Percentiles rank a stretch among this genome's conserved stretches.
Evolutionary conservation across 208 protist species (phyloP).

Genomic region (Trypanosoma grayi): DNA sequence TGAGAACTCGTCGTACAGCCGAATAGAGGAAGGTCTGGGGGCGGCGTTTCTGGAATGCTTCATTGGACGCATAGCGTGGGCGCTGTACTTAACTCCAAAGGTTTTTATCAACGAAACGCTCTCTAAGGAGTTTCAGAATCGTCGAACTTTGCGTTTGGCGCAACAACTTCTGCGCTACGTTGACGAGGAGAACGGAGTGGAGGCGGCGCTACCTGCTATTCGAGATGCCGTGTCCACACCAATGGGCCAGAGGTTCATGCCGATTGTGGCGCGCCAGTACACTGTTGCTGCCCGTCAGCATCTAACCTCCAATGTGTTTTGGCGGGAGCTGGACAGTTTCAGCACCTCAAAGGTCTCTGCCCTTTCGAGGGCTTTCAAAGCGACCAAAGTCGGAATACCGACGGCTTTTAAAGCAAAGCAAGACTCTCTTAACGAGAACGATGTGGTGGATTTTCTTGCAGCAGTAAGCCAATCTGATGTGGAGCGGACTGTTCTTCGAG

Average conservation of each 20-base stretch:
- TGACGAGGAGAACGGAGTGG: constrained; percentile 24
- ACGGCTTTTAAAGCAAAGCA: constrained; percentile 6
- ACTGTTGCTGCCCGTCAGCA: constrained; percentile 38
- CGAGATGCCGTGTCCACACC: constrained; percentile 50
- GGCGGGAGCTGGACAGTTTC: constrained; percentile 51
- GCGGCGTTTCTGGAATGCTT: constrained; percentile 42
- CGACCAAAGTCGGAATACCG: background rate
- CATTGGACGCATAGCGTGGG: constrained; percentile 29
- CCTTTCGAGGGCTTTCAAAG: constrained; percentile 7
- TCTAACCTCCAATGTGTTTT: constrained; percentile 24
- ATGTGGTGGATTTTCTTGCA: constrained; percentile 32
- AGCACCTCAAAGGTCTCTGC: constrained; percentile 28
- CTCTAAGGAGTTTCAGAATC: constrained; percentile 28
- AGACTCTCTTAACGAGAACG: constrained; percentile 34
- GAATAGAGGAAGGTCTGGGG: constrained; percentile 43
- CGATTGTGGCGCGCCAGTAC: constrained; percentile 55
- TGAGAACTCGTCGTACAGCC: background rate
- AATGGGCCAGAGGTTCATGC: constrained; percentile 37
- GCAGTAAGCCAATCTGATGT: constrained; percentile 40
- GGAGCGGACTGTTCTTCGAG: constrained; percentile 34
- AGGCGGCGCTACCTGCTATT: constrained; percentile 18
- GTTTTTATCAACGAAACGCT: constrained; percentile 28
- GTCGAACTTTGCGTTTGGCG: constrained; percentile 47
- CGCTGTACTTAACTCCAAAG: constrained; percentile 23
- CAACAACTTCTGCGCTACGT: constrained; percentile 39